A percentile compares a stretch with the other conserved stretches of the same genome.
Evolutionary conservation across 257 asterid species (phyloP).

Genomic region (Cruciata laevipes): DNA sequence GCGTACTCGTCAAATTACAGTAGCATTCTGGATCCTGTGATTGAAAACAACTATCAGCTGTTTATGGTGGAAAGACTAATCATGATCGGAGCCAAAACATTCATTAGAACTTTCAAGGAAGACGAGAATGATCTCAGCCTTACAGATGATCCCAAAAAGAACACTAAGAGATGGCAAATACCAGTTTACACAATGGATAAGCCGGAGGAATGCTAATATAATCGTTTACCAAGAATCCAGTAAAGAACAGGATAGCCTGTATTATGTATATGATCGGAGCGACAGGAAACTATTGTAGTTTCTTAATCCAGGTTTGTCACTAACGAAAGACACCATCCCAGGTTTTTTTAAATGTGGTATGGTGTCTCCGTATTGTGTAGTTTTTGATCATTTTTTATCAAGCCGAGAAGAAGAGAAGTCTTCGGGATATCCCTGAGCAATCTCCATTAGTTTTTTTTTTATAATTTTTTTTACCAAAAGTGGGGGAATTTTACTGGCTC

Average conservation of each 20-base stretch:
- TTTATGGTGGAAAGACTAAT: conserved; percentile 90
- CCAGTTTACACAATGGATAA: conserved; percentile 63
- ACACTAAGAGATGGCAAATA: conserved; percentile 65
- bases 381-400: no score
- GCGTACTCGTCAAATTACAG: conserved; percentile 81
- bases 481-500: no score
- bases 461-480: no score
- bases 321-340: no score
- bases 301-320: no score
- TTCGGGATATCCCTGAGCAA: no score
- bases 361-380: no score
- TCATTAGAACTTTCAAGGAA: conserved; percentile 63
- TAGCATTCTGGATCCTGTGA: conserved; percentile 53
- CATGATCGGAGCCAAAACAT: conserved; percentile 71
- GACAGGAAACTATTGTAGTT: no score
- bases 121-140: conserved; percentile 64
- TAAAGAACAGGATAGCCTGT: neutral
- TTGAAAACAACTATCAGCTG: conserved; percentile 76
- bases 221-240: neutral
- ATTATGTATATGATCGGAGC: neutral
- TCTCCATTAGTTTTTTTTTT: no score
- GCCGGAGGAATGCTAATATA: conserved; percentile 38
- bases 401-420: no score
- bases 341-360: no score
- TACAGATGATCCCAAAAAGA: conserved; percentile 90